Base-by-base conservation (phyloP, 2,329 filamentous ascomycete genomes). In the Pezicula rhizophila region DNA sequence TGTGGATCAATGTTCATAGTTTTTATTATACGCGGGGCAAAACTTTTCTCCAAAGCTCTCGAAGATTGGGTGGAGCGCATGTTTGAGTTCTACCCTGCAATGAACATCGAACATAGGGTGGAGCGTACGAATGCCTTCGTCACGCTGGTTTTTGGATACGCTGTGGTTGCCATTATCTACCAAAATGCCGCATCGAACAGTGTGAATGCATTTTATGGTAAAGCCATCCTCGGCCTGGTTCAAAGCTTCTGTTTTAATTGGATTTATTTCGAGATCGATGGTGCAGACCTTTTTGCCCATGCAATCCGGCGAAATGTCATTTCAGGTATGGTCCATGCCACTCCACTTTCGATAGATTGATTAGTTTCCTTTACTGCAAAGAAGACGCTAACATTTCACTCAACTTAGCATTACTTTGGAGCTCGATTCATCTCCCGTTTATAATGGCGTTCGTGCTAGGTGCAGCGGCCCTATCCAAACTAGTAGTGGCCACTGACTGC, bases 41-140 rank as follows among this genome's bases (percentile, higher is more conserved):
- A 51, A 54, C 45, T 55, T 4, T 43, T 74, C 12, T 54, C 54
- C 0, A 12, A 26, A 8, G 14, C 41, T 17, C 25, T 61, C 1
- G 49, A 47, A 6, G 48, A 34, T 11, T 61, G 58, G 57, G 8
- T 53, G 0, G 58, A 60, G 8, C 59, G 63, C 5, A 61, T 68
- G 4, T 79, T 82, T 49, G 79, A 83, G 53, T 83, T 82, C 61
- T 76, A 73, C 46, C 81, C 79, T 2, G 79, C 77, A 0, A 68
- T 79, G 42, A 85, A 83, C 55, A 85, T 85, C 53, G 82, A 85
- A 64, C 82, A 85, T 62, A 75, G 78, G 47, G 78, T 80, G 4
- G 81, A 84, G 62, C 69, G 82, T 6, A 84, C 77, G 26, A 79
- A 78, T 49, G 80, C 80, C 0, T 85, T 85, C 57, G 78, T 84